Base-by-base conservation (phyloP, 306 rosid genomes). In the Boehmeria nivea region DNA sequence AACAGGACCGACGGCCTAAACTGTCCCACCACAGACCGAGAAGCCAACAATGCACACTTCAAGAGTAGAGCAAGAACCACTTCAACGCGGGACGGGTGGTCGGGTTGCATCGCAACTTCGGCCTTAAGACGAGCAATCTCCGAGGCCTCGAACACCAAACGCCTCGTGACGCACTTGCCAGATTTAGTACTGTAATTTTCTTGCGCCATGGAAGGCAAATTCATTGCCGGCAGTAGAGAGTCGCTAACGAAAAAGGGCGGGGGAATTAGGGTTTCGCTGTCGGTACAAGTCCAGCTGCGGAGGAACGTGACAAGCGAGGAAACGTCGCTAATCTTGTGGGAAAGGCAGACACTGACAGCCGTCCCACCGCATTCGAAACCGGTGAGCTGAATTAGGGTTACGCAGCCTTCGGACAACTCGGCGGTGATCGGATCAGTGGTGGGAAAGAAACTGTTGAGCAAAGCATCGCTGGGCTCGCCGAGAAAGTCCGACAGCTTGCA, bases 21-120 rank as follows among this genome's bases (percentile, higher is more conserved):
- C 8, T 11, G 8, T 9, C n/a, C n/a, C 15, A 3, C 44, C 3
- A 10, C 16, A 11, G 44, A 40, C 3, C 16, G 3, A 11, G 44
- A 40, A 15, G 44, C 8, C 13, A 9, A 40, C 15, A 40, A 2
- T 9, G 44, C 44, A 9, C n/a, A 11, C 16, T 40, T 40, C n/a
- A 11, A 40, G 44, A 40, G 8, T 10, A 40, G 44, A 40, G n/a
- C 16, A 3, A 15, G 34, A 28, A 28, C 34, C 34, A 28, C 8
- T 43, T 80, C 88, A 2, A 83, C 44, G n/a, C 44, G 13, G n/a
- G 44, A 10, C 44, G 44, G n/a, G n/a, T 40, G 13, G 8, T 23
- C 4, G 1, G 7, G 4, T 9, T 2, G 13, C 5, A 8, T 28
- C 18, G 15, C 57, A 12, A 36, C 23, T 12, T 49, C 28, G 6